phyloP scores from a whole-genome alignment of 139 green algal genomes.

The Auxenochlorella pyrenoidosa region DNA sequence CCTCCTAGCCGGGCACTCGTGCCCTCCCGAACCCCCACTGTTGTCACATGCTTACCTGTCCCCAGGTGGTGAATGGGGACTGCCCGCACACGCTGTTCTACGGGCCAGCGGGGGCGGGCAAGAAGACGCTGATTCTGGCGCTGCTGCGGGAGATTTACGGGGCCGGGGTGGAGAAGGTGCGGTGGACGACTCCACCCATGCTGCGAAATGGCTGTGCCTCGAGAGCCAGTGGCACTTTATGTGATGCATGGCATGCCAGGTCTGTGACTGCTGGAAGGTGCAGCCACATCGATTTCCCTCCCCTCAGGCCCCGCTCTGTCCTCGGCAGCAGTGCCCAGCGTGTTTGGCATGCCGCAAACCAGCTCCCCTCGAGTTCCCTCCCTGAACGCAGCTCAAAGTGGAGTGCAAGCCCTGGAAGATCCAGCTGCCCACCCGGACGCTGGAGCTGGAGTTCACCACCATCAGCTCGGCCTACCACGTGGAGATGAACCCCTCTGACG shows the following conservation, averaged over 20 bases:
- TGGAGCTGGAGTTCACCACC: conserved; percentile 98
- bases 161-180: conserved; percentile 89
- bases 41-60: too few species aligned
- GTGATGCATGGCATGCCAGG: too few species aligned
- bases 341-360: too few species aligned
- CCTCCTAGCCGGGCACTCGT: not conserved
- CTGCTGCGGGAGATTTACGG: conserved; percentile 95
- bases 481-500: conserved; percentile 95
- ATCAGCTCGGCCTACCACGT: conserved; percentile 91
- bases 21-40: not conserved
- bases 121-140: conserved; percentile 95
- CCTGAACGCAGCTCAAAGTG: conserved; percentile 75
- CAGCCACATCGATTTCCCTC: too few species aligned
- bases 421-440: conserved; percentile 84
- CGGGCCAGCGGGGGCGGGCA: conserved; percentile 92
- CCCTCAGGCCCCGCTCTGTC: too few species aligned
- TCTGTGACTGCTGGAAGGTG: too few species aligned
- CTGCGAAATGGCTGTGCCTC: too few species aligned
- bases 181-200: not conserved
- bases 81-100: conserved; percentile 98
- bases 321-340: too few species aligned
- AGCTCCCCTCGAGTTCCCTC: not conserved
- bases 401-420: conserved; percentile 96
- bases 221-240: too few species aligned
- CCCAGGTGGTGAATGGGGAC: conserved; percentile 86